These are phyloP conservation scores for Fonsecaea erecta DNA, from an alignment of 2,329 filamentous ascomycete species.

Conservation along the genomic window DNA sequence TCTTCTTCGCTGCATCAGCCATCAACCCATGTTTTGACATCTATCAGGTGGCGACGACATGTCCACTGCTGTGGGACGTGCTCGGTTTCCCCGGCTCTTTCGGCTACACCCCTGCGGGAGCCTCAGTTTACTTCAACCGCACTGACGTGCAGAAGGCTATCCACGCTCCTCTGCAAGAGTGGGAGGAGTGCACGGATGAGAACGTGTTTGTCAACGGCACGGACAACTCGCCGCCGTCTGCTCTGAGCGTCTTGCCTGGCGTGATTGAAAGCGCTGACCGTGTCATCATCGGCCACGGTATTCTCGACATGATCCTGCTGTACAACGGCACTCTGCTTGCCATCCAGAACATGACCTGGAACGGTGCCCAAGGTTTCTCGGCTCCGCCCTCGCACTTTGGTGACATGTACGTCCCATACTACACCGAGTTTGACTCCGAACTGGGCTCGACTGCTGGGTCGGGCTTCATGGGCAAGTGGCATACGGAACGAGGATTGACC, in stretches of 20 bases:
- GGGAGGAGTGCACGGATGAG: slow-evolving; percentile 60
- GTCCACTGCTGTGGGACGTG: slow-evolving; percentile 71
- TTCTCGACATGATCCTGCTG: slow-evolving; percentile 70
- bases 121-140: slow-evolving; percentile 71
- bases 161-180: slow-evolving; percentile 63
- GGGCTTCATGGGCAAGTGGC: slow-evolving; percentile 71
- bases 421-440: slow-evolving; percentile 49
- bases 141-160: slow-evolving; percentile 71
- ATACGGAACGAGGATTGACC: slow-evolving; percentile 77
- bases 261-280: slow-evolving; percentile 75
- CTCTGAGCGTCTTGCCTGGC: slow-evolving; percentile 64
- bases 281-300: slow-evolving; percentile 74
- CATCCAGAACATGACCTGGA: slow-evolving; percentile 83
- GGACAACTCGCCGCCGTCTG: slow-evolving; percentile 56
- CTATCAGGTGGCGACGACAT: slow-evolving; percentile 74
- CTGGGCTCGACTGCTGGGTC: slow-evolving; percentile 59
- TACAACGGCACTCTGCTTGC: slow-evolving; percentile 71
- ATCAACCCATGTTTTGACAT: slow-evolving; percentile 80
- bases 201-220: slow-evolving; percentile 53
- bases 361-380: slow-evolving; percentile 72
- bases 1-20: slow-evolving; percentile 58
- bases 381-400: slow-evolving; percentile 55
- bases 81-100: slow-evolving; percentile 70
- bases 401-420: slow-evolving; percentile 72
- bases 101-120: slow-evolving; percentile 66